Evolutionary conservation across 1,284 basidiomycete species (phyloP), one percentile per base, ranked within the genome.

Genomic region (Calocybe gambosa): DNA sequence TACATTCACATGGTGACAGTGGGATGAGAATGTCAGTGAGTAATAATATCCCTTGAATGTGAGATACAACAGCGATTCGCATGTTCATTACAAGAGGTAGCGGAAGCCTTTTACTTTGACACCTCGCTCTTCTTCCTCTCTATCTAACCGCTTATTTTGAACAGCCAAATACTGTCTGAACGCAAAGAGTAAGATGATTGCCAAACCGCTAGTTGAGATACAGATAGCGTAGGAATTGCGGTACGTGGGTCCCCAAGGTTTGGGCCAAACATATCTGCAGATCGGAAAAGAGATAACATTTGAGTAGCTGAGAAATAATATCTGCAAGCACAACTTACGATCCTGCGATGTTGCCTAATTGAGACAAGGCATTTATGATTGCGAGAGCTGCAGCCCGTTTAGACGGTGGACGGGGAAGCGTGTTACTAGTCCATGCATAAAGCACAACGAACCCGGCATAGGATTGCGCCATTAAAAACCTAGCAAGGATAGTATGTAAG

Each of bases 331-430:
- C n/a, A 19, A 72, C 83, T 68, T 62, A 90, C 72, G 87, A 85
- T 55, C 88, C 86, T 41, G 76, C 65, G 36, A 89, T 71, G 60
- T 90, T 89, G 0, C 87, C 86, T 1, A 85, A 66, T 53, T 84
- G 78, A n/a, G 79, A 79, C 56, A 85, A 77, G 20, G 81, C 74
- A 58, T 89, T 89, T 51, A 86, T 79, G 47, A 85, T 66, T 0
- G 85, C 88, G 40, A 90, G 68, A 3, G 80, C 82, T 15, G 87
- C 83, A n/a, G 85, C 85, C 23, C 85, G 79, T 65, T 88, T 89
- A 12, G 78, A 75, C 5, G 85, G 74, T 31, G 85, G 78, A 23
- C 75, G 72, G 16, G 83, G 70, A 49, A 90, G 74, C 3, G 80
- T 77, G 53, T 80, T 82, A 55, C 78, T 82, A 31, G 80, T 70